Evolutionary conservation across 2,329 filamentous ascomycete species (phyloP).

Genomic region (Cordyceps tenuipes): DNA sequence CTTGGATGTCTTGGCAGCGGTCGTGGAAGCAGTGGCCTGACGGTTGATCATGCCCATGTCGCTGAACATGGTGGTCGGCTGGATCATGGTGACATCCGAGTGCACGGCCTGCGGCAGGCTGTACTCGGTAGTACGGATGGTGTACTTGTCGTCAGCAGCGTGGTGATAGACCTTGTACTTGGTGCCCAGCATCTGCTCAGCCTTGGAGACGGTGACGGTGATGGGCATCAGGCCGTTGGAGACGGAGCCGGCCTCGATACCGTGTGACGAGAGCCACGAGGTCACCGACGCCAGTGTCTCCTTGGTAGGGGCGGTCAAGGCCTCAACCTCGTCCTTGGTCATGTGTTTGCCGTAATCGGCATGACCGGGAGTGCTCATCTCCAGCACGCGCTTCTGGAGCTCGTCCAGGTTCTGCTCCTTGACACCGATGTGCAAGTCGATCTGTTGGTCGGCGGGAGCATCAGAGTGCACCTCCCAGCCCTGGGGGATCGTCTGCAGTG

Average conservation of each 20-base stretch:
- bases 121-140: conserved; percentile 10
- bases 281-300: neutral
- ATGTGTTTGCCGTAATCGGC: conserved; percentile 12
- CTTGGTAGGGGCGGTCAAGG: conserved; percentile 7
- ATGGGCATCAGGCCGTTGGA: conserved; percentile 2
- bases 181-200: conserved; percentile 9
- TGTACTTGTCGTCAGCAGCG: conserved; percentile 2
- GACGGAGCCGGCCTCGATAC: conserved; percentile 8
- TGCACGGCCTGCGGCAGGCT: conserved; percentile 6
- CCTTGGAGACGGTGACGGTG: conserved; percentile 2
- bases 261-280: conserved; percentile 10
- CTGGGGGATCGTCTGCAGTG: conserved; percentile 1
- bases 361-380: conserved; percentile 7
- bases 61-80: conserved; percentile 13
- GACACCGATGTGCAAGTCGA: conserved; percentile 12
- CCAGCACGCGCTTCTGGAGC: conserved; percentile 6
- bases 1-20: neutral
- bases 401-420: conserved; percentile 12
- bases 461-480: conserved; percentile 10
- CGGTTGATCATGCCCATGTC: conserved; percentile 7
- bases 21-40: neutral
- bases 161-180: conserved; percentile 10
- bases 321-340: conserved; percentile 12
- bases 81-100: conserved; percentile 10
- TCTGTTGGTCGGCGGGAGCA: conserved; percentile 7